phyloP scores from a whole-genome alignment of 108 stramenopile species.

The Phaeodactylum tricornutum region DNA sequence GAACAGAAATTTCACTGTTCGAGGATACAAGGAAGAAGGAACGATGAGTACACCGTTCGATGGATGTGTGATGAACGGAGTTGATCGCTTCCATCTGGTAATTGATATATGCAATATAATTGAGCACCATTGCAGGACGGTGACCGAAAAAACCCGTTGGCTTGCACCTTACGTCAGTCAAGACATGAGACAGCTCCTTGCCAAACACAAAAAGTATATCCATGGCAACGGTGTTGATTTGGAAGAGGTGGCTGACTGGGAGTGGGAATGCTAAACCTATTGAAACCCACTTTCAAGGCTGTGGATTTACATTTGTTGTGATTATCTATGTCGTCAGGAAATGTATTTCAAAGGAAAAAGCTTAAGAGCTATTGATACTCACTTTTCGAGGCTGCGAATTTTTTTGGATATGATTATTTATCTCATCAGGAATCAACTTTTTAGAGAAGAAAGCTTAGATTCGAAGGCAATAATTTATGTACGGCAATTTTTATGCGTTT shows the following conservation, averaged over 20 bases:
- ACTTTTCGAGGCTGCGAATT: too few species aligned
- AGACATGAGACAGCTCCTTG: slow-evolving; percentile 12
- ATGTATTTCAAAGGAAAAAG: too few species aligned
- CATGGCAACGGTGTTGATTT: slow-evolving; percentile 7
- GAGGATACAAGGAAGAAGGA: slow-evolving; percentile 20
- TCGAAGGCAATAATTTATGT: too few species aligned
- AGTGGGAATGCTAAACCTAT: too few species aligned
- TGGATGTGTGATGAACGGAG: slow-evolving; percentile 17
- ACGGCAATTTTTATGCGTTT: too few species aligned
- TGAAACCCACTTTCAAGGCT: too few species aligned
- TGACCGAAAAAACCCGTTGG: background rate
- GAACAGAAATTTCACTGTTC: slow-evolving; percentile 8
- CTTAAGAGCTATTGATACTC: too few species aligned
- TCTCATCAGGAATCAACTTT: too few species aligned
- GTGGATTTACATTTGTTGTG: too few species aligned
- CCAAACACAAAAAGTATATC: slow-evolving; percentile 9
- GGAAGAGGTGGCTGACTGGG: slow-evolving; percentile 10
- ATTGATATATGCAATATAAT: slow-evolving; percentile 15
- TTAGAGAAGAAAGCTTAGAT: too few species aligned
- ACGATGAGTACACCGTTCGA: slow-evolving; percentile 19
- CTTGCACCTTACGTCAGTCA: slow-evolving; percentile 13
- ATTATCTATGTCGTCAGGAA: too few species aligned
- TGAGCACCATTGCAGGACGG: slow-evolving; percentile 8
- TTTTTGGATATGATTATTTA: too few species aligned
- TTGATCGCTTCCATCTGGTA: slow-evolving; percentile 22